Percentiles rank a stretch among this genome's conserved stretches.
Evolutionary conservation across 495 filamentous ascomycete species (phyloP).

Genomic region (Evernia prunastri): DNA sequence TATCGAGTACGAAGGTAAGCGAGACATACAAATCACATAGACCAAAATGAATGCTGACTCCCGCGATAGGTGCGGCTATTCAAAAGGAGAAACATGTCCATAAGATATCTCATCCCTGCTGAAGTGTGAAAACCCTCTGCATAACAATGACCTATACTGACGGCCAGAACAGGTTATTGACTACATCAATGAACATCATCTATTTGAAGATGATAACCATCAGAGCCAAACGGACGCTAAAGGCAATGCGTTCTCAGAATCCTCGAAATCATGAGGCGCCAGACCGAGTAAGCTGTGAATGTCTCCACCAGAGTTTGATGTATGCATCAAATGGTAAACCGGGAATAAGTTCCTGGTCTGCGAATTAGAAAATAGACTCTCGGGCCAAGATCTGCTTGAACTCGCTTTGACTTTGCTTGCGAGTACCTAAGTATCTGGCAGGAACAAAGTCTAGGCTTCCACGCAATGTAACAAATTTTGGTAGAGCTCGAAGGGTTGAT

Average conservation of each 20-base stretch:
- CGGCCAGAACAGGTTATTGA: not conserved
- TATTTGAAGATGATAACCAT: not conserved
- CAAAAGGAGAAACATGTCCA: slow-evolving; percentile 5
- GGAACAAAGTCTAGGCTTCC: not conserved
- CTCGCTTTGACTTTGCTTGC: not conserved
- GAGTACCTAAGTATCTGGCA: not conserved
- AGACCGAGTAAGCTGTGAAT: not conserved
- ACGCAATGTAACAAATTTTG: not conserved
- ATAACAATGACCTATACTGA: not conserved
- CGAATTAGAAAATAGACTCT: not conserved
- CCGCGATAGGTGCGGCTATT: not conserved
- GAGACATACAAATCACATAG: not conserved
- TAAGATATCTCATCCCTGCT: slow-evolving; percentile 2
- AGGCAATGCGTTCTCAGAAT: not conserved
- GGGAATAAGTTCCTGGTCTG: not conserved
- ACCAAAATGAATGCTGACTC: not conserved
- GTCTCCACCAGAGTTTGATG: not conserved
- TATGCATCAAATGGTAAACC: not conserved
- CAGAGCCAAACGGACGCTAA: not conserved
- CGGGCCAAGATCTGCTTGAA: not conserved
- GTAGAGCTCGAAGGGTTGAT: not conserved
- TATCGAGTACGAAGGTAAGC: slow-evolving; percentile 6
- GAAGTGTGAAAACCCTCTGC: not conserved
- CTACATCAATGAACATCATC: slow-evolving; percentile 4
- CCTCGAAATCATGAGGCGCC: not conserved